Evolutionary conservation across 202 grass and related monocot genomes (phyloP).

Genomic region (Setaria viridis): DNA sequence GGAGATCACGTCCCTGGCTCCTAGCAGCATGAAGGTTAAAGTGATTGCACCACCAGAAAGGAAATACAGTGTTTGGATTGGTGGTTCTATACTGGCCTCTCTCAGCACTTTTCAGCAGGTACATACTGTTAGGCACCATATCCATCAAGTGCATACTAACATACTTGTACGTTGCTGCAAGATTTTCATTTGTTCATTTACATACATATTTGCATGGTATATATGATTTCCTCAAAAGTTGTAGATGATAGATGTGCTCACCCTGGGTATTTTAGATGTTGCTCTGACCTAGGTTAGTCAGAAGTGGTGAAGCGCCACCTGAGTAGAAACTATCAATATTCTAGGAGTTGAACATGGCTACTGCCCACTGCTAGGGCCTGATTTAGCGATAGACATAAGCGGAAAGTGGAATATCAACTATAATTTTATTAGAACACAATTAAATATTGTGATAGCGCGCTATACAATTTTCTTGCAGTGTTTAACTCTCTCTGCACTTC

Average conservation of each 20-base stretch:
- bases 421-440: neutral
- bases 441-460: neutral
- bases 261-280: neutral
- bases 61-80: constrained; percentile 97
- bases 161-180: neutral
- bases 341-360: neutral
- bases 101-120: constrained; percentile 98
- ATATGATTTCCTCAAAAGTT: neutral
- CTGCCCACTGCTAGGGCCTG: neutral
- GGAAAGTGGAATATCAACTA: neutral
- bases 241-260: constrained; percentile 1
- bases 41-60: constrained; percentile 90
- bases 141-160: neutral
- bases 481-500: neutral
- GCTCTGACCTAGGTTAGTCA: neutral
- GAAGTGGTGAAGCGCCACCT: neutral
- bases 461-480: neutral
- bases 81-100: constrained; percentile 89
- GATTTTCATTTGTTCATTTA: neutral
- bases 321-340: neutral
- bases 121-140: neutral
- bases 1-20: constrained; percentile 77
- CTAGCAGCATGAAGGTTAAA: constrained; percentile 93
- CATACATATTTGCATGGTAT: neutral
- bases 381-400: neutral